A percentile compares a stretch with the other conserved stretches of the same genome.
These are phyloP conservation scores for Chaetomium olivaceum DNA, from an alignment of 2,329 filamentous ascomycete species.

Conservation along the genomic window DNA sequence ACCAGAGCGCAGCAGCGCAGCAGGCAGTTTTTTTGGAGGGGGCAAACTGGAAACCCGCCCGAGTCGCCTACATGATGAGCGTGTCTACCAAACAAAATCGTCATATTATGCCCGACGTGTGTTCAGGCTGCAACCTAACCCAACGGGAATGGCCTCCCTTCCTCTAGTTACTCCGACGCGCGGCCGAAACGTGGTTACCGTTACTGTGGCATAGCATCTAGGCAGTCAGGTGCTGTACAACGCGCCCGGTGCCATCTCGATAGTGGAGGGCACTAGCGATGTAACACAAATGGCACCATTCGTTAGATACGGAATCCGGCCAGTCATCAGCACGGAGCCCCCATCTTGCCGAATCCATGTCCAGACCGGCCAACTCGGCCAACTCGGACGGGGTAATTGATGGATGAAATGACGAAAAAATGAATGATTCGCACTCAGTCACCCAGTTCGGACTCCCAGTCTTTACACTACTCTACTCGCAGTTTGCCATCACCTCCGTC, in stretches of 20 bases:
- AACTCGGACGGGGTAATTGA: background rate
- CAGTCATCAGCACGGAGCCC: background rate
- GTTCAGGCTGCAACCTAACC: background rate
- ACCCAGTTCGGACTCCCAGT: background rate
- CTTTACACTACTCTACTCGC: too few relatives aligned
- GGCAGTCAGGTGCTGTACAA: background rate
- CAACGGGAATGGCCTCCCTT: background rate
- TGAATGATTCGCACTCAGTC: background rate
- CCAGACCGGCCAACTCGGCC: background rate
- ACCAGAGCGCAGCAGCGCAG: background rate
- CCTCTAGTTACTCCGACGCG: background rate
- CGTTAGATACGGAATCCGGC: background rate
- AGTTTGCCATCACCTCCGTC: background rate
- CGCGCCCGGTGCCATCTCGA: background rate
- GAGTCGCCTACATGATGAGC: too few relatives aligned
- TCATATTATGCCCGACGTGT: background rate
- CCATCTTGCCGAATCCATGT: background rate
- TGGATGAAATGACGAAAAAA: background rate
- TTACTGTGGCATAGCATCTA: background rate
- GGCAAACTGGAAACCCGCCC: background rate
- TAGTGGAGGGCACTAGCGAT: background rate
- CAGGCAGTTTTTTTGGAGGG: background rate
- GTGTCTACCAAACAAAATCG: background rate
- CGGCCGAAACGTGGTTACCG: background rate
- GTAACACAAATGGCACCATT: slow-evolving; percentile 2